Base-by-base conservation (phyloP, 1,139 yeast species). In the Saccharomyces hybrid region DNA sequence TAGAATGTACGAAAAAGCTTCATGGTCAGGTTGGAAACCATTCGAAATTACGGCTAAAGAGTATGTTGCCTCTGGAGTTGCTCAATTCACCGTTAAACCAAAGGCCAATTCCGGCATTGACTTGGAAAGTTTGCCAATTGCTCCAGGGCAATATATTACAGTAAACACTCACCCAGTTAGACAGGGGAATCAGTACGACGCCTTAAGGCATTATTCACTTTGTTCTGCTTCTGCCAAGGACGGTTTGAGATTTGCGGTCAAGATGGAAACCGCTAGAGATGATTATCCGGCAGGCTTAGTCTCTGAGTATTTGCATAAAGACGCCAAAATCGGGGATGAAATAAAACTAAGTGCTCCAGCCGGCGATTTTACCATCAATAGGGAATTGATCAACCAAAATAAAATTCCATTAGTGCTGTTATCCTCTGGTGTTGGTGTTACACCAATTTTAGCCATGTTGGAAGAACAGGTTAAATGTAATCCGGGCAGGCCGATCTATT, bases 401-500 rank as follows among this genome's bases (percentile, higher is more conserved):
- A 70, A 71, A 23, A 58, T 64, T 23, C 76, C 77, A 28, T 72
- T 78, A 25, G 73, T 80, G 2, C 68, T 83, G 46, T 69, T 82
- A 53, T 77, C 81, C 31, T 86, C 84, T 52, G 90, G 89, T 53
- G 82, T 83, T 59, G 90, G 89, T 59, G 79, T 83, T 55, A 84
- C 89, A 2, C 89, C 90, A 47, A 59, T 82, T 54, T 64, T 82
- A 50, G 72, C 86, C 9, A 78, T 83, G 65, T 64, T 78, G 32
- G 79, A 78, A 59, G 62, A 70, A 14, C 70, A 67, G 56, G 57
- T 63, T 19, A 44, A 46, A 14, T 52, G 49, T 2, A 67, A 66
- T 51, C 60, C 68, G 32, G 48, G 56, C 14, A 65, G 70, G 58
- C 70, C 70, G 49, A 56, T 67, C 23, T 54, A 56, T 53, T 66